Evolutionary conservation across 495 filamentous ascomycete species (phyloP).

Genomic region (Neurospora terricola): DNA sequence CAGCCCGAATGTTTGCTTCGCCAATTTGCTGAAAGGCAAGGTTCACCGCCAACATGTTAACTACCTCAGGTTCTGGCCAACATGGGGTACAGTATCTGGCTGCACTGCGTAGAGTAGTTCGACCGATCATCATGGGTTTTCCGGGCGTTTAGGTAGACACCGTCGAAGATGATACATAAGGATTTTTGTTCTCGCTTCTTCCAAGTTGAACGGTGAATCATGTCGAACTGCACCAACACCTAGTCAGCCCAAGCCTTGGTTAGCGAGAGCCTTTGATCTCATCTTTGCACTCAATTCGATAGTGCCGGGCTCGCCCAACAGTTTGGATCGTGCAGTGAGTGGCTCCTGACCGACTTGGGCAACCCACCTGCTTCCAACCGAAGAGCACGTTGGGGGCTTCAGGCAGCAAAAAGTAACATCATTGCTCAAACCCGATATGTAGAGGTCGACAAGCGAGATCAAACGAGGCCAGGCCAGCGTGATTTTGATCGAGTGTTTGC

Average conservation of each 20-base stretch:
- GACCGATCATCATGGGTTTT: background rate
- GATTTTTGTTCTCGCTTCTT: background rate
- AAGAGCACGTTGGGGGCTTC: background rate
- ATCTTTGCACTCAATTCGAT: background rate
- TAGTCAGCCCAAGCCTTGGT: background rate
- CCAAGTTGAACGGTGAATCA: background rate
- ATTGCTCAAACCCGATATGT: background rate
- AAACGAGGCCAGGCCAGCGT: background rate
- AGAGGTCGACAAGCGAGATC: background rate
- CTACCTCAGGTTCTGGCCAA: background rate
- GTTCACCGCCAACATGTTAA: background rate
- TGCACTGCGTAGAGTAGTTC: background rate
- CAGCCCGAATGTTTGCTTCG: background rate
- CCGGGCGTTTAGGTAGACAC: background rate
- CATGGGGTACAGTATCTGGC: background rate
- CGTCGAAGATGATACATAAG: background rate
- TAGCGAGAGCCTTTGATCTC: background rate
- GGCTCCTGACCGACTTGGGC: background rate
- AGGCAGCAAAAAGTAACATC: background rate
- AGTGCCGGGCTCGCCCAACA: background rate
- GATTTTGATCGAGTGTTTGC: background rate
- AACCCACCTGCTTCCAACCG: background rate
- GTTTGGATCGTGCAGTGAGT: background rate
- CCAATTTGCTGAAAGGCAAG: background rate
- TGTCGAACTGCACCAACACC: background rate